Conservation (phyloP, 108 stramenopile genomes). For the Mayamaea pseudoterrestris region DNA sequence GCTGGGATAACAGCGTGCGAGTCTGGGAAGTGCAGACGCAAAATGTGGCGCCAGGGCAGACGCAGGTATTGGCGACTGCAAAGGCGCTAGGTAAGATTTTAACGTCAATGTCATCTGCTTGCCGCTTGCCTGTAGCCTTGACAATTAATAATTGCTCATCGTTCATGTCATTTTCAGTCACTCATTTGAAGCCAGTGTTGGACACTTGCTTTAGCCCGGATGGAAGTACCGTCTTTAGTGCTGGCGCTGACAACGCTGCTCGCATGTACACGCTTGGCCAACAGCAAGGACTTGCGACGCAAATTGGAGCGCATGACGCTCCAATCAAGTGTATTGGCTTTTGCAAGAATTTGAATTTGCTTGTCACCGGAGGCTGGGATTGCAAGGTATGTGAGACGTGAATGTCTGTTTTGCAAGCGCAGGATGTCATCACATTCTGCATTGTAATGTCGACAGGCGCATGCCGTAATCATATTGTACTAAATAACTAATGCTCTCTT, state of each 20-base stretch:
- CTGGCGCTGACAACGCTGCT: constrained; percentile 70
- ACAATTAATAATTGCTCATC: background rate
- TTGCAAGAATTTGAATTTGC: constrained; percentile 40
- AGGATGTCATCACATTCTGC: too few relatives aligned
- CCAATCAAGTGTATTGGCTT: constrained; percentile 65
- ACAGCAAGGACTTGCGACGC: constrained; percentile 28
- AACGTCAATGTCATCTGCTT: background rate
- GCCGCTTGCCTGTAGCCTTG: background rate
- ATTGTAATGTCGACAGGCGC: too few relatives aligned
- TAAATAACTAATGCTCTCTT: background rate
- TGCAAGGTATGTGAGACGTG: too few relatives aligned
- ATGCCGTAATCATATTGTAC: background rate
- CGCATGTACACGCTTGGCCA: constrained; percentile 83
- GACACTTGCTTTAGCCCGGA: constrained; percentile 62
- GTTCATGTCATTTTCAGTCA: constrained; percentile 38
- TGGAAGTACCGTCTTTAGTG: constrained; percentile 68
- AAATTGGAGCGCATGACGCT: constrained; percentile 82
- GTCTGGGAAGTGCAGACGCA: constrained; percentile 82
- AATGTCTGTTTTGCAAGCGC: too few relatives aligned
- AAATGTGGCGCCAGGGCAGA: constrained; percentile 46
- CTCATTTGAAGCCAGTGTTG: constrained; percentile 49
- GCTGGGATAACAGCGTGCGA: constrained; percentile 80
- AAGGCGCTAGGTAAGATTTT: constrained; percentile 56
- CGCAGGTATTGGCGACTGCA: constrained; percentile 40
- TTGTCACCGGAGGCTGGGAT: constrained; percentile 76